These are phyloP conservation scores for Ogataea methanolica DNA, from an alignment of 805 yeast genomes.

Conservation along the genomic window DNA sequence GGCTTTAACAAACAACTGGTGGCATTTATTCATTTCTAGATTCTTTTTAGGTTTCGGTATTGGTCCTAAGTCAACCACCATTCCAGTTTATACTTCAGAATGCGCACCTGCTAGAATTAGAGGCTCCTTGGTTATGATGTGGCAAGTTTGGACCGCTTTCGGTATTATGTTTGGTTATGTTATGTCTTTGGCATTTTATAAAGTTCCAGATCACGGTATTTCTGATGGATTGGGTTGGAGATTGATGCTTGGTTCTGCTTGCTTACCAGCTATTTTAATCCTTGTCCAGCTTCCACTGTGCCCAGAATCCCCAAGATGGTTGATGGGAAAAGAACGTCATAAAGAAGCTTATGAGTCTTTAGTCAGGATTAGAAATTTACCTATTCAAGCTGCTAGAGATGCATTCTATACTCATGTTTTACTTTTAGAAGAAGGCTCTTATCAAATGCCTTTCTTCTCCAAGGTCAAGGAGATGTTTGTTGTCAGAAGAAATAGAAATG, in stretches of 20 bases:
- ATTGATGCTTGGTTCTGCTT: conserved; percentile 64
- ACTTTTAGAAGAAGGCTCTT: conserved; percentile 56
- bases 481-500: conserved; percentile 78
- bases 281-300: conserved; percentile 58
- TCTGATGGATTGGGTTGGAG: conserved; percentile 61
- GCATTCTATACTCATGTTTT: conserved; percentile 63
- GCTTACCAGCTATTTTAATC: conserved; percentile 61
- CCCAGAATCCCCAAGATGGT: conserved; percentile 76
- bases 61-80: conserved; percentile 74
- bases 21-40: conserved; percentile 62
- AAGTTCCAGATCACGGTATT: conserved; percentile 43
- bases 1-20: conserved; percentile 61
- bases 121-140: conserved; percentile 67
- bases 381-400: conserved; percentile 65
- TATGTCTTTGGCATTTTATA: conserved; percentile 57
- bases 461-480: conserved; percentile 57
- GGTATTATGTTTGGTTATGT: conserved; percentile 74
- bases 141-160: conserved; percentile 73
- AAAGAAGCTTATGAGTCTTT: conserved; percentile 53
- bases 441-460: conserved; percentile 39
- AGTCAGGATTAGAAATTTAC: conserved; percentile 42
- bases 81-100: conserved; percentile 67
- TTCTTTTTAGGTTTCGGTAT: conserved; percentile 63
- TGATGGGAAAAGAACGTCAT: conserved; percentile 67
- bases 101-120: conserved; percentile 58